Base-by-base conservation (phyloP, 2,329 filamentous ascomycete species). In the Fusarium dlaminii region DNA sequence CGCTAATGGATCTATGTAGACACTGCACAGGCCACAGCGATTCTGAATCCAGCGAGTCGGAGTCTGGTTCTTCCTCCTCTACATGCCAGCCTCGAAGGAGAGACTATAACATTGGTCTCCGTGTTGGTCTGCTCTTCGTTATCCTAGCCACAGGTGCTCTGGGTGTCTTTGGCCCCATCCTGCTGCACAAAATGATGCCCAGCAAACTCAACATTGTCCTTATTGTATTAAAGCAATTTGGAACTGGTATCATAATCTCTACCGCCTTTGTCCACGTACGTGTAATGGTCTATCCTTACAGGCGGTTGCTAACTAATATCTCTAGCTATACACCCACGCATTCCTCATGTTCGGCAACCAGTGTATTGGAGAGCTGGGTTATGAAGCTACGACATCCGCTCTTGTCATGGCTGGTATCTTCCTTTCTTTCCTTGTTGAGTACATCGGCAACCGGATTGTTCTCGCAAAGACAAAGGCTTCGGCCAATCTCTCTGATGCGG, bases 321-420 rank as follows among this genome's bases (percentile, higher is more conserved):
- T 42, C 17, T n/a, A 93, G 90, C 87, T 95, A 17, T 90, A 91
- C 77, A 94, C 92, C 0, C 92, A 95, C 71, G 92, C 93, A 2
- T 82, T 86, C 13, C 85, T 95, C 34, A 93, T 94, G 90, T 94
- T 95, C 75, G 83, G 80, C 27, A 94, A 93, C 73, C 83, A 90
- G 56, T 95, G 93, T 75, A 82, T 95, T 18, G 90, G 91, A 8
- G 86, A 87, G 13, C 82, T 95, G 6, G 79, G 84, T 10, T 95
- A 93, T 75, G 93, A 95, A 80, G 88, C 85, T 8, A 93, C 91
- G 0, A 89, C 92, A 0, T 88, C 92, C 1, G 90, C 92, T 5
- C 89, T 95, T 45, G 87, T 93, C 52, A 92, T 95, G 90, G 93
- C 90, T 0, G 93, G 93, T 1, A 82, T 94, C 3, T 92, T 94